phyloP scores from a whole-genome alignment of 768 basidiomycete species.

The Pluteus cervinus region DNA sequence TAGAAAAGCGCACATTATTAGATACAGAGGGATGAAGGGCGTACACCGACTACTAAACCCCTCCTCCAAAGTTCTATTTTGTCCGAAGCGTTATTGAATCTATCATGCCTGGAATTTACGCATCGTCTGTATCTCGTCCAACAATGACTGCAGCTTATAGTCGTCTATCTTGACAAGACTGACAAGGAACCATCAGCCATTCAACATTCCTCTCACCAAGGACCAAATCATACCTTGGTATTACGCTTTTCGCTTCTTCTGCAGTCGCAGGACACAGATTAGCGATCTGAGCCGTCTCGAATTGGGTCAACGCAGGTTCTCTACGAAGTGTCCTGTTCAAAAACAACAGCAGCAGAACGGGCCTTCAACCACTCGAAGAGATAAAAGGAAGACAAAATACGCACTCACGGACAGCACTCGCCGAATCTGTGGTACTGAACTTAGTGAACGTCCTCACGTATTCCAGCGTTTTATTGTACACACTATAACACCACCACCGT shows the following conservation, averaged over 20 bases:
- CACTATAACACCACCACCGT: too few relatives aligned
- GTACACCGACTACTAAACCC: neutral
- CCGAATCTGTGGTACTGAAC: constrained; percentile 81
- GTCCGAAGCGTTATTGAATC: too few relatives aligned
- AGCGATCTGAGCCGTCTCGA: constrained; percentile 90
- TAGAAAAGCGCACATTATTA: constrained; percentile 37
- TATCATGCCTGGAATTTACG: constrained; percentile 81
- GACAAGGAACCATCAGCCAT: too few relatives aligned
- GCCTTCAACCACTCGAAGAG: too few relatives aligned
- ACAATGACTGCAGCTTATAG: constrained; percentile 71
- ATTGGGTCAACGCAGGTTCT: constrained; percentile 77
- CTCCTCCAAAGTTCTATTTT: too few relatives aligned
- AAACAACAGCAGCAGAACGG: neutral
- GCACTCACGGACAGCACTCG: constrained; percentile 82
- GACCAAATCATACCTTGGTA: constrained; percentile 82
- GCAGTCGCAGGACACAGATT: constrained; percentile 84
- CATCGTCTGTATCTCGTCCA: constrained; percentile 88
- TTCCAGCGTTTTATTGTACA: constrained; percentile 89
- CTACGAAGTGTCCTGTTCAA: constrained; percentile 62
- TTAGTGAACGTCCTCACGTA: constrained; percentile 90
- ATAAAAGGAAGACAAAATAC: constrained; percentile 18
- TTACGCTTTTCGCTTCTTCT: constrained; percentile 87
- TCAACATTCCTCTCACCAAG: too few relatives aligned
- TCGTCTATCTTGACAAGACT: constrained; percentile 88
- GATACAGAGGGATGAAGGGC: constrained; percentile 45